Evolutionary conservation across 1,284 basidiomycete genomes (phyloP), one percentile per base, ranked within the genome.

Genomic region (Caloboletus inedulis): DNA sequence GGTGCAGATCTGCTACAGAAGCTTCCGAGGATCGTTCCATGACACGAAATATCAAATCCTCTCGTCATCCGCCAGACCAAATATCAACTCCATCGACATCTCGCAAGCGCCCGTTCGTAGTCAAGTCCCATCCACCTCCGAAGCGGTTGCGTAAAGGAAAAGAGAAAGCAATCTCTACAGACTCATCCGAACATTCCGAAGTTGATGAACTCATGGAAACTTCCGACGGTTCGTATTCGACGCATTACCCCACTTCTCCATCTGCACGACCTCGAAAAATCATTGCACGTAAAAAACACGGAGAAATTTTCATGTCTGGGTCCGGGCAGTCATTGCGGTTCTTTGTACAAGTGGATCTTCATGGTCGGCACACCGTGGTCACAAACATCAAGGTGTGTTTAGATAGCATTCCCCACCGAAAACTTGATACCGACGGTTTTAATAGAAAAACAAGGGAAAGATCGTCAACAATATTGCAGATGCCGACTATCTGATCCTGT

Each of bases 401-500:
- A n/a, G n/a, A 23, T 33, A 14, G 10, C 31, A 12, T 31, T 42
- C 51, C 21, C 43, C 8, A 9, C 7, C 13, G 12, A n/a, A 25
- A 36, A 33, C 9, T 42, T 31, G 18, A 51, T 45, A 14, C 23
- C 10, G n/a, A 65, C 35, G 6, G 6, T 21, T 51, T 42, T 19
- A 12, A 30, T 61, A 88, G 86, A 82, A 76, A 76, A 74, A 83
- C 53, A 84, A 82, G 7, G 86, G 87, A 13, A 73, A 63, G 55
- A 79, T 87, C 39, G 74, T 74, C 7, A 71, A 73, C 16, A 74
- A 77, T 37, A 74, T 78, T n/a, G 60, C 68, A 6, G 69, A 72
- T 16, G 85, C 86, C 5, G 77, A 84, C 59, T 85, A 79, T 61
- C 75, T 77, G 14, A 74, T 89, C 29, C 68, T 89, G 41, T 77